These are phyloP conservation scores for Eutypa lata DNA, from an alignment of 2,329 filamentous ascomycete species.

Conservation along the genomic window DNA sequence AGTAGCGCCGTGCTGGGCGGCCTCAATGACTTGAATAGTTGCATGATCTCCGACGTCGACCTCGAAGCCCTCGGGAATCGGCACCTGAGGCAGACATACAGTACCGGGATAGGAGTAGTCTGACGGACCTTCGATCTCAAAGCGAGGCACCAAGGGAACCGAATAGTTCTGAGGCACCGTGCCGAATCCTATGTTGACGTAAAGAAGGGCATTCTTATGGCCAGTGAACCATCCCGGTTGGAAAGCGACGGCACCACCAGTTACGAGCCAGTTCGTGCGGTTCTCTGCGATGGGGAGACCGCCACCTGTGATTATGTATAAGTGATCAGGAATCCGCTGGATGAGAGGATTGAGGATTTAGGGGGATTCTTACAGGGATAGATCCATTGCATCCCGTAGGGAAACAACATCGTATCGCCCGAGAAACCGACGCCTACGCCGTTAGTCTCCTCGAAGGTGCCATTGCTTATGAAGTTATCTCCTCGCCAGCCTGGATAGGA, in stretches of 20 bases:
- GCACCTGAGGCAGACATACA: conserved; percentile 70
- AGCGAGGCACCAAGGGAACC: conserved; percentile 59
- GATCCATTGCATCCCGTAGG: conserved; percentile 67
- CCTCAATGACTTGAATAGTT: conserved; percentile 69
- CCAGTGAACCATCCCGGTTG: conserved; percentile 74
- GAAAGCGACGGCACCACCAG: conserved; percentile 62
- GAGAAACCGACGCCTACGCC: conserved; percentile 1
- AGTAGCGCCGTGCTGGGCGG: conserved; percentile 64
- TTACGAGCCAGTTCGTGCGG: conserved; percentile 67
- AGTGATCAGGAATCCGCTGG: neutral
- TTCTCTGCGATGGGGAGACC: conserved; percentile 65
- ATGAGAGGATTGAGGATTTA: neutral
- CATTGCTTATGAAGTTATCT: conserved; percentile 59
- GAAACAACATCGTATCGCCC: conserved; percentile 39
- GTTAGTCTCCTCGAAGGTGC: conserved; percentile 1
- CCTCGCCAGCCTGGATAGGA: conserved; percentile 64
- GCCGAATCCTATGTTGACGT: conserved; percentile 69
- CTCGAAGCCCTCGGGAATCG: conserved; percentile 57
- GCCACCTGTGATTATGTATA: conserved; percentile 43
- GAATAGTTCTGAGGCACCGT: conserved; percentile 64
- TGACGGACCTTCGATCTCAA: conserved; percentile 62
- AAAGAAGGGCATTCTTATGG: conserved; percentile 63
- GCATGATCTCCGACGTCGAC: conserved; percentile 64
- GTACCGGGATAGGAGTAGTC: conserved; percentile 62
- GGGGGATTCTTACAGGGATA: conserved; percentile 58